Evolutionary conservation across 805 yeast species (phyloP).

Genomic region (Candida succiphila): DNA sequence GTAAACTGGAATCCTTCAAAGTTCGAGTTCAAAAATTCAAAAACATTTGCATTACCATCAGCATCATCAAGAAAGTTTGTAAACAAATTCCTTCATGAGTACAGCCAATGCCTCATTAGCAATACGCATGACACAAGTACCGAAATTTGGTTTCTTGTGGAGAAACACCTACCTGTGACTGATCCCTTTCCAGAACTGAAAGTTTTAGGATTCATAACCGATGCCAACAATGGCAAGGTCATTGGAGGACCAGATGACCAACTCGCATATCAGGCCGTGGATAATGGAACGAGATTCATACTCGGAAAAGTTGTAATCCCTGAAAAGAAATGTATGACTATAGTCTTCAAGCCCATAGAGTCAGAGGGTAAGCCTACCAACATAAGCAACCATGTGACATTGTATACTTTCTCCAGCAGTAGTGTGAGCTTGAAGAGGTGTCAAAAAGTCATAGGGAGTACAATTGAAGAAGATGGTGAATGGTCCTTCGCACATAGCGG

Average conservation of each 20-base stretch:
- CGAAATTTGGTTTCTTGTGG: conserved; percentile 39
- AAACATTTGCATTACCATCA: conserved; percentile 15
- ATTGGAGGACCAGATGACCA: conserved; percentile 8
- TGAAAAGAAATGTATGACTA: conserved; percentile 8
- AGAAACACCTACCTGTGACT: conserved; percentile 25
- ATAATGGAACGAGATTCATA: conserved; percentile 22
- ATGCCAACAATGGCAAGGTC: conserved; percentile 20
- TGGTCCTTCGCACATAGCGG: conserved; percentile 42
- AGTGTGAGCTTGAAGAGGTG: conserved; percentile 2
- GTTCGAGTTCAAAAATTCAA: conserved; percentile 9
- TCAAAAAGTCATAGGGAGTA: conserved; percentile 5
- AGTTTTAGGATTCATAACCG: too few relatives aligned
- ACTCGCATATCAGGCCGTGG: conserved; percentile 9
- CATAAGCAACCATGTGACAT: too few relatives aligned
- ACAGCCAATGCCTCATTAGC: conserved; percentile 34
- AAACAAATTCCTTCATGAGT: conserved; percentile 8
- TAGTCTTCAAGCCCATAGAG: too few relatives aligned
- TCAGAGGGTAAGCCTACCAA: too few relatives aligned
- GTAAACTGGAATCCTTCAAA: conserved; percentile 51
- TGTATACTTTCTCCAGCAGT: conserved; percentile 4
- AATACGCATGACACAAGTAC: conserved; percentile 20
- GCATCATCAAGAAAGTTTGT: background rate
- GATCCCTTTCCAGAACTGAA: too few relatives aligned
- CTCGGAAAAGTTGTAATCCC: conserved; percentile 12
- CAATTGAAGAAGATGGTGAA: conserved; percentile 19